Conservation (phyloP, 192 early-diverging fungal species). For the Phycomyces blakesleeanus region DNA sequence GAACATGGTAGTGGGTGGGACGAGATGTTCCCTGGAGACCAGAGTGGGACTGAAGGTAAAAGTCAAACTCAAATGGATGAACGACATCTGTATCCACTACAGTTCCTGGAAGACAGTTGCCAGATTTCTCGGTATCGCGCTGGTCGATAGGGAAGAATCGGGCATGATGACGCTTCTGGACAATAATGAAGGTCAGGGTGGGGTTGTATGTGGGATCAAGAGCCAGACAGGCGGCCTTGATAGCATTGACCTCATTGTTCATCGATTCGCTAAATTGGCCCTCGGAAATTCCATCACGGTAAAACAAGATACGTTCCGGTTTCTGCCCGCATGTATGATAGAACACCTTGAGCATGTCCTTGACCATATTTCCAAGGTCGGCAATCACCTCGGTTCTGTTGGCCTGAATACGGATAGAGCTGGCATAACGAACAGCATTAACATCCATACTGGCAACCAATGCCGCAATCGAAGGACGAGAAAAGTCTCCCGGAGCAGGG, state of each 20-base stretch:
- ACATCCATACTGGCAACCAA: conserved; percentile 67
- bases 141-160: conserved; percentile 73
- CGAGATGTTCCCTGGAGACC: conserved; percentile 92
- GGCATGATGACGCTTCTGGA: conserved; percentile 91
- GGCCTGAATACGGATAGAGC: conserved; percentile 61
- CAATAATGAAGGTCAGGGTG: conserved; percentile 75
- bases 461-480: conserved; percentile 73
- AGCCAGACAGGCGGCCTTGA: conserved; percentile 48
- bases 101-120: conserved; percentile 84
- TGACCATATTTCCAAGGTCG: conserved; percentile 59
- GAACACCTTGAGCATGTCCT: conserved; percentile 63
- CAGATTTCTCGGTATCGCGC: conserved; percentile 60
- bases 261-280: conserved; percentile 78
- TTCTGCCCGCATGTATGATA: conserved; percentile 64
- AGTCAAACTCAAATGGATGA: conserved; percentile 83
- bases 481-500: conserved; percentile 62
- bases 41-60: conserved; percentile 86
- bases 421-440: conserved; percentile 58
- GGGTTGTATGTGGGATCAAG: conserved; percentile 73
- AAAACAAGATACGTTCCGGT: conserved; percentile 77
- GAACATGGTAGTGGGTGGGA: conserved; percentile 86
- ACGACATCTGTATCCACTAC: conserved; percentile 67
- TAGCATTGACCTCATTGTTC: conserved; percentile 57
- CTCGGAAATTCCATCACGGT: conserved; percentile 91
- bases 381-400: conserved; percentile 69